Evolutionary conservation across 495 filamentous ascomycete genomes (phyloP), one percentile per base, ranked within the genome.

Genomic region (Daldinia bambusicola): DNA sequence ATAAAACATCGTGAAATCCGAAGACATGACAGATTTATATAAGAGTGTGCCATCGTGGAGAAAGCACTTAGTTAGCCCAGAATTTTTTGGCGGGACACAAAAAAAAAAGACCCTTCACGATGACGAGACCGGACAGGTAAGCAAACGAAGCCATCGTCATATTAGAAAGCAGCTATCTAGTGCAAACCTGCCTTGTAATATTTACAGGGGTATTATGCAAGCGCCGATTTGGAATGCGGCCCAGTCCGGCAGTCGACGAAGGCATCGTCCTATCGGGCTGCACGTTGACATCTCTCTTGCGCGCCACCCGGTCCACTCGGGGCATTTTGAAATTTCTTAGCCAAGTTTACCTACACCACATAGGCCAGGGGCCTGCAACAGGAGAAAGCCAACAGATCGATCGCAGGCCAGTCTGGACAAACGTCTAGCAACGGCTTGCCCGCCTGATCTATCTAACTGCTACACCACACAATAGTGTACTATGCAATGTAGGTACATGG

Each of bases 61-160:
- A 56, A 60, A n/a, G 30, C 22, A 38, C 4, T 22, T 63, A 38
- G 32, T 22, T 63, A 48, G 32, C 18, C 22, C 45, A 55, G 36
- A 57, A 41, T 18, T 55, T 30, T n/a, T 43, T 4, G 37, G 31
- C 22, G 31, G 38, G 30, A 32, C 57, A 4, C n/a, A n/a, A n/a
- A 48, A 48, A 16, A 48, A 48, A 16, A 48, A 9, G 43, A 48
- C 8, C 16, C 48, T 71, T 63, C 63, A 60, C 69, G 52, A 71
- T 72, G 69, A 72, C 69, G 69, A 67, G 63, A 72, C 69, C 40
- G 32, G 52, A 40, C 63, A 59, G 37, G 36, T 51, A 61, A 37
- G 60, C 69, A 61, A 63, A 71, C 43, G 64, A 67, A 67, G 69
- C 60, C 38, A 72, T 67, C 69, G 69, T 71, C 69, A 71, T 70